These are phyloP conservation scores for Raffaelea deltoideospora DNA, from an alignment of 2,329 filamentous ascomycete species.

Conservation along the genomic window DNA sequence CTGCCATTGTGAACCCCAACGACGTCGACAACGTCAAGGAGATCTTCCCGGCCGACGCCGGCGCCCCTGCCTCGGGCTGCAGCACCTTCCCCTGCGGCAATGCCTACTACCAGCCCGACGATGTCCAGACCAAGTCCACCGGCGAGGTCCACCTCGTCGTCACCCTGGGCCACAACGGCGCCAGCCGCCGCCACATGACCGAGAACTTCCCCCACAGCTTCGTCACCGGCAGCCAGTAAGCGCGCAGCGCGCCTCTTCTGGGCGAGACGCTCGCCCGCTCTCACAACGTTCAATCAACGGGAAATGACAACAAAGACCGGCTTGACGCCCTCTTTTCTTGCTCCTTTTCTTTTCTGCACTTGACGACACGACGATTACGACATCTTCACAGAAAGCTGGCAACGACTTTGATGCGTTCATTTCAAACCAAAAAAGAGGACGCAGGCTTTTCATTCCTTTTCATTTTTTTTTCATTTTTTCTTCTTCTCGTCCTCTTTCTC, in stretches of 20 bases:
- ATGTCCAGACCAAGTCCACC: constrained; percentile 23
- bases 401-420: no score
- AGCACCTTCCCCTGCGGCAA: constrained; percentile 23
- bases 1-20: constrained; percentile 26
- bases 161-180: constrained; percentile 11
- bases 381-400: no score
- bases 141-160: constrained; percentile 17
- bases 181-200: constrained; percentile 3
- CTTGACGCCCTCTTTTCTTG: background rate
- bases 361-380: no score
- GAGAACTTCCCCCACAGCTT: constrained; percentile 10
- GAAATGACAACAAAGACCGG: no score
- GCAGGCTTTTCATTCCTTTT: no score
- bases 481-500: no score
- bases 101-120: constrained; percentile 24
- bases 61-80: constrained; percentile 22
- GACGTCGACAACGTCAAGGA: constrained; percentile 23
- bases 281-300: no score
- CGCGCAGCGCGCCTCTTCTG: no score
- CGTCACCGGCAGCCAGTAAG: no score
- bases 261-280: no score
- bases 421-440: no score
- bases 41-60: constrained; percentile 18
- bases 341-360: background rate
- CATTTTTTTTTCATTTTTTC: constrained; percentile 9